Evolutionary conservation across 306 rosid genomes (phyloP), one percentile per base, ranked within the genome.

Genomic region (Abrus pulchellus): DNA sequence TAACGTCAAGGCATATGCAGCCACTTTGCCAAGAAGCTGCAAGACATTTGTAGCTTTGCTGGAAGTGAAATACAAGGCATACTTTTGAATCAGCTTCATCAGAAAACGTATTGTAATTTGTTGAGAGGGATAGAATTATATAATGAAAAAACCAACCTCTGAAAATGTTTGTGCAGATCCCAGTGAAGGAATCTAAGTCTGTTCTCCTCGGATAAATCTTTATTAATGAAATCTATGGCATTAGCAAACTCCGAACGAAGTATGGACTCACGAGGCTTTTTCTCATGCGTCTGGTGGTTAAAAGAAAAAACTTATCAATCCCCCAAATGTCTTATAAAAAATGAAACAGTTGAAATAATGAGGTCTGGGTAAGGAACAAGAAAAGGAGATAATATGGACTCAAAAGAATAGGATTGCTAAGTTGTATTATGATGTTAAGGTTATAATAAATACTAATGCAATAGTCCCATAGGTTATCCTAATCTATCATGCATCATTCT

Each of bases 181-280:
- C 99, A 96, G 75, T 96, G 98, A 78, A 92, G 95, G 88, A 92
- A 93, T 84, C 91, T 88, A 74, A 96, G 97, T 72, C 88, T 90
- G 61, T 67, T 70, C 83, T 88, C 94, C 72, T 71, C 88, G 11
- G 92, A 33, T 80, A 93, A 78, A 86, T 87, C 88, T 78, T 82
- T 92, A 80, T 96, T 96, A 78, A 96, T 92, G 80, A 45, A 81
- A 73, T 83, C 90, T 82, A 93, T 90, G 45, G 99, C 99, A 87
- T 90, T 89, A 86, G 92, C 91, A 87, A 96, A 96, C 90, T 96
- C 99, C 27, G 86, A 59, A 56, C 93, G 93, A 20, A 96, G 97
- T 82, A 93, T 81, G 72, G 94, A 87, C 86, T 96, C 99, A 57
- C 98, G 93, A 70, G 99, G 98, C 88, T 87, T 93, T 88, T 87